Evolutionary conservation across 2,329 filamentous ascomycete genomes (phyloP).

Genomic region (Stemphylium lycopersici): DNA sequence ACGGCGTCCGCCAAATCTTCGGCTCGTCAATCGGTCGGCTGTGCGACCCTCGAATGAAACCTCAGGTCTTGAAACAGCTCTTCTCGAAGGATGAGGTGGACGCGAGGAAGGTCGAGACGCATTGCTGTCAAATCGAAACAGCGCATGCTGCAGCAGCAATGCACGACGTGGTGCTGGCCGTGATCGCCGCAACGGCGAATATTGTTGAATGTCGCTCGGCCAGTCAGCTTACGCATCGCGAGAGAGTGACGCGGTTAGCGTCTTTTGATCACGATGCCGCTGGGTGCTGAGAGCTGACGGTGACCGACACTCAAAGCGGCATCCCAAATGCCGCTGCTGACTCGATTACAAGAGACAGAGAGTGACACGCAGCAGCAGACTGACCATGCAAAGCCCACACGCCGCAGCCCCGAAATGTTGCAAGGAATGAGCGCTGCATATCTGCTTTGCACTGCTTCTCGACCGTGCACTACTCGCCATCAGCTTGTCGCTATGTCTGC

Average conservation of each 20-base stretch:
- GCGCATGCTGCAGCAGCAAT: slow-evolving; percentile 19
- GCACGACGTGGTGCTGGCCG: slow-evolving; percentile 11
- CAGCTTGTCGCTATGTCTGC: background rate
- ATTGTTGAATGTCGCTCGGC: slow-evolving; percentile 23
- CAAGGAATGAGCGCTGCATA: background rate
- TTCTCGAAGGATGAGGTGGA: slow-evolving; percentile 16
- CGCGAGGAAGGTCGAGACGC: slow-evolving; percentile 12
- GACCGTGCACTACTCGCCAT: background rate
- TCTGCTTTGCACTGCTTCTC: background rate
- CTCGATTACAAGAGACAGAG: slow-evolving; percentile 30
- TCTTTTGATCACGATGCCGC: slow-evolving; percentile 15
- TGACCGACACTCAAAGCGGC: slow-evolving; percentile 30
- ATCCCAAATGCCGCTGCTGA: slow-evolving; percentile 30
- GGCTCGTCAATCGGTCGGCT: slow-evolving; percentile 15
- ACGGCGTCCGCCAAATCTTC: slow-evolving; percentile 21
- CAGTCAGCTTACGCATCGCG: slow-evolving; percentile 27
- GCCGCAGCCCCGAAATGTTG: no score
- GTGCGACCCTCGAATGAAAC: slow-evolving; percentile 18
- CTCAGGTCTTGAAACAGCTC: slow-evolving; percentile 18
- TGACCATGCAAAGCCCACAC: no score
- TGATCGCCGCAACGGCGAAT: slow-evolving; percentile 7
- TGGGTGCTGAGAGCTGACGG: slow-evolving; percentile 18
- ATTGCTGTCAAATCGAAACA: slow-evolving; percentile 18
- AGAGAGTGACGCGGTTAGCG: slow-evolving; percentile 17
- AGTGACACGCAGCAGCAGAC: slow-evolving; percentile 31